A percentile compares a stretch with the other conserved stretches of the same genome.
Conservation (phyloP, 2,329 filamentous ascomycete genomes). For the Talaromyces rugulosus region DNA sequence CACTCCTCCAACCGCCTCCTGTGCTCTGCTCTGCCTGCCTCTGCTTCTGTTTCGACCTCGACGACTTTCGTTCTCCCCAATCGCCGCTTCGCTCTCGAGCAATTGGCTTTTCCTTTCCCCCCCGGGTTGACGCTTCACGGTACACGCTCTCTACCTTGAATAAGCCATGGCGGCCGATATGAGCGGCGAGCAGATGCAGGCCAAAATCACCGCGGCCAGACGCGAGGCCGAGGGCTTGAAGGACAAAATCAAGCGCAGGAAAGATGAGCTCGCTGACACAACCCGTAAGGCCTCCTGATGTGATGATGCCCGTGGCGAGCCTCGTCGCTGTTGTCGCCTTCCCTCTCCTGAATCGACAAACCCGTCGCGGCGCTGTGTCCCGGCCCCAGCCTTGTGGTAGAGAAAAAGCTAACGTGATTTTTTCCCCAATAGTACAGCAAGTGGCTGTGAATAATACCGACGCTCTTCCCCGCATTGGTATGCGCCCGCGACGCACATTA, state of each 20-base stretch:
- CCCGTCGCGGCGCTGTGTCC: not conserved
- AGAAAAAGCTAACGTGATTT: not conserved
- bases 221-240: slow-evolving; percentile 97
- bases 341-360: not conserved
- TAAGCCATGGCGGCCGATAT: slow-evolving; percentile 43
- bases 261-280: slow-evolving; percentile 98
- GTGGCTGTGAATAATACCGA: slow-evolving; percentile 92
- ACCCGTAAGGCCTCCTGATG: slow-evolving; percentile 60
- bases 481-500: slow-evolving; percentile 95
- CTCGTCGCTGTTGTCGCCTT: not conserved
- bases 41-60: not conserved
- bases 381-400: not conserved
- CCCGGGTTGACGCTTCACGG: slow-evolving; percentile 11
- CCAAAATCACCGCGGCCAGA: slow-evolving; percentile 84
- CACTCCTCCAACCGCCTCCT: slow-evolving; percentile 3
- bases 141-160: slow-evolving; percentile 14
- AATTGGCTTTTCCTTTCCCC: slow-evolving; percentile 11
- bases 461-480: slow-evolving; percentile 83
- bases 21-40: not conserved
- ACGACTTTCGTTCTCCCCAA: slow-evolving; percentile 3
- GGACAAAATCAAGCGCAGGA: slow-evolving; percentile 99
- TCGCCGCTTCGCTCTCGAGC: not conserved
- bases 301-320: not conserved
- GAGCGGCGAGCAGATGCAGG: slow-evolving; percentile 68
- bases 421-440: slow-evolving; percentile 67